Evolutionary conservation across 1,284 basidiomycete species (phyloP), one percentile per base, ranked within the genome.

Genomic region (Melampsora occidentalis): DNA sequence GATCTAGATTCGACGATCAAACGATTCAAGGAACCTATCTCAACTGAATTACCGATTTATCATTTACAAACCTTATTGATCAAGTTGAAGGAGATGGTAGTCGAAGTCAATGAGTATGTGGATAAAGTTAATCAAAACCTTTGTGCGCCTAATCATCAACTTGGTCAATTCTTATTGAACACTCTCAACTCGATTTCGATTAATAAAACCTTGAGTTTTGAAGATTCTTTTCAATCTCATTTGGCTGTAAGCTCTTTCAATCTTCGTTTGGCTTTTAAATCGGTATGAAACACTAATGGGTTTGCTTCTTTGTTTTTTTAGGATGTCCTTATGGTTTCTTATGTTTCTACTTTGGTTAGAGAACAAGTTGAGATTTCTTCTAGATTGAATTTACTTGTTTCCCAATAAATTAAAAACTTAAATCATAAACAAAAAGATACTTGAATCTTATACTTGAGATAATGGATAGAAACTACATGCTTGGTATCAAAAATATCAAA

Each of bases 301-400:
- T 42, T n/a, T 5, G n/a, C 25, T 4, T 33, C 20, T 16, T 66
- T 62, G 16, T 25, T 28, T 78, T 33, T n/a, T 16, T 46, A 79
- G 79, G 81, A 81, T 66, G 79, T 82, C 10, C 78, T 82, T 61
- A 82, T 82, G 88, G 90, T 90, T 75, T 92, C 93, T 62, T 99
- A 98, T 86, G 87, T 99, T 79, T 91, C 94, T 64, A 97, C 94
- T 84, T 88, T 99, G 79, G 91, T 98, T 72, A 89, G 94, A 80
- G 90, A 93, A 78, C 96, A 99, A 86, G 92, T 93, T 72, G 95
- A 98, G 84, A 89, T 98, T 59, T 92, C 94, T 3, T 89, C 93
- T 63, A 88, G 96, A 80, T 86, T 99, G 82, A 91, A 92, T 71
- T 87, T 99, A 77, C 88, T 93, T 76, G 86, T 81, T 62, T 85